phyloP scores from a whole-genome alignment of 768 basidiomycete genomes.

The Boletus fagicola region DNA sequence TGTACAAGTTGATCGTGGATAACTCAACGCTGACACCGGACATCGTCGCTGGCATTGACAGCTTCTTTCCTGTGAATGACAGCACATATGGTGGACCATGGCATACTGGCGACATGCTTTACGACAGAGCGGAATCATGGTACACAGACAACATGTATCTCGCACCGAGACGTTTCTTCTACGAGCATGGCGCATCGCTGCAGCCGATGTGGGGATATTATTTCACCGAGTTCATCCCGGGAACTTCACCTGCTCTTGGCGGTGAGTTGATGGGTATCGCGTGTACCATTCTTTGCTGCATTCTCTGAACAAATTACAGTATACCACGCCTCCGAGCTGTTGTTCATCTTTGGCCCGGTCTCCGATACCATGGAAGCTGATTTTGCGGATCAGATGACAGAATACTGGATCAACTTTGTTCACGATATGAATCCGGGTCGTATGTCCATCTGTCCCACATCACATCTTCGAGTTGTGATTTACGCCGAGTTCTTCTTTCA shows the following conservation, averaged over 20 bases:
- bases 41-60: conserved; percentile 41
- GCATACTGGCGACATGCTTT: conserved; percentile 59
- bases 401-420: conserved; percentile 57
- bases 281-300: neutral
- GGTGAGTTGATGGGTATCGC: conserved; percentile 33
- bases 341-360: conserved; percentile 38
- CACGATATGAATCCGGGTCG: conserved; percentile 55
- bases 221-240: conserved; percentile 58
- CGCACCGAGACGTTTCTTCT: conserved; percentile 48
- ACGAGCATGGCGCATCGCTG: conserved; percentile 43
- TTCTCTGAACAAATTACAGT: conserved; percentile 3
- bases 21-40: conserved; percentile 30
- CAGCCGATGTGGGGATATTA: conserved; percentile 55
- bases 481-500: neutral
- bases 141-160: conserved; percentile 61
- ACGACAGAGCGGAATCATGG: conserved; percentile 55
- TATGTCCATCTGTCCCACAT: conserved; percentile 25
- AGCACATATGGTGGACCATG: conserved; percentile 48
- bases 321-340: conserved; percentile 16
- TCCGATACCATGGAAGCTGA: conserved; percentile 41
- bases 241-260: conserved; percentile 46
- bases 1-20: conserved; percentile 50
- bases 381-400: conserved; percentile 48
- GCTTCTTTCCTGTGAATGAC: conserved; percentile 49
- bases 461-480: neutral